Evolutionary conservation across 225 moss, liverwort and hornwort species (phyloP).

Genomic region (Marchantia paleacea): DNA sequence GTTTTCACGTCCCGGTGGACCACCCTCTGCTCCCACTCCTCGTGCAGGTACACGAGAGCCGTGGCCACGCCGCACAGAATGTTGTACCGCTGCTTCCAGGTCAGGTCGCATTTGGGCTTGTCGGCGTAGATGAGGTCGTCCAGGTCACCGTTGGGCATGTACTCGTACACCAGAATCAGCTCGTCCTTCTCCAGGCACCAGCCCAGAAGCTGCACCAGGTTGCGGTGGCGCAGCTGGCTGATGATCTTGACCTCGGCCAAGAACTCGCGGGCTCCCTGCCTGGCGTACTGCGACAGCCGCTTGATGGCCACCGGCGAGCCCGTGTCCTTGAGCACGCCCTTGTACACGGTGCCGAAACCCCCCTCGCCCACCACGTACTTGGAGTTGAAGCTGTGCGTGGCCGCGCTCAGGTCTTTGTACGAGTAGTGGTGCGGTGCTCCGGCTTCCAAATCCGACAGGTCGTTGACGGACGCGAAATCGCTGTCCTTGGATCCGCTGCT

Average conservation of each 20-base stretch:
- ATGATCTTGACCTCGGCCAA: slow-evolving; percentile 64
- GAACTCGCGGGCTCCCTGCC: slow-evolving; percentile 57
- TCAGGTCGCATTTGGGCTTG: slow-evolving; percentile 5
- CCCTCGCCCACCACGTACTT: slow-evolving; percentile 42
- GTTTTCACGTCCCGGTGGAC: slow-evolving; percentile 70
- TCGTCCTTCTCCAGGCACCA: slow-evolving; percentile 58
- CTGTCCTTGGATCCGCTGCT: background rate
- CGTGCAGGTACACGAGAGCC: slow-evolving; percentile 60
- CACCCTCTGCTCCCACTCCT: slow-evolving; percentile 73
- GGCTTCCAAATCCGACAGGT: slow-evolving; percentile 24
- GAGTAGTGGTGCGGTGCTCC: slow-evolving; percentile 30
- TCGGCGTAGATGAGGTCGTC: slow-evolving; percentile 54
- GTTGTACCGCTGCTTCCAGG: slow-evolving; percentile 37
- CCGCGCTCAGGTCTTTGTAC: slow-evolving; percentile 32
- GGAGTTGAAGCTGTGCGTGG: slow-evolving; percentile 34
- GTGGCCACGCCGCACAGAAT: slow-evolving; percentile 55
- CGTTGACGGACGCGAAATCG: slow-evolving; percentile 11
- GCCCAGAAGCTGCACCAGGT: slow-evolving; percentile 62
- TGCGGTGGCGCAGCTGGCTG: slow-evolving; percentile 62
- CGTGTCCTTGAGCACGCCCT: slow-evolving; percentile 39
- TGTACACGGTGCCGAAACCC: slow-evolving; percentile 69
- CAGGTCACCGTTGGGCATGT: slow-evolving; percentile 73
- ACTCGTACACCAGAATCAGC: slow-evolving; percentile 60
- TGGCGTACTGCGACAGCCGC: slow-evolving; percentile 31
- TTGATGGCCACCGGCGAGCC: slow-evolving; percentile 49